Base-by-base conservation (phyloP, 2,329 filamentous ascomycete genomes). In the Allantophomopsis cytisporea region DNA sequence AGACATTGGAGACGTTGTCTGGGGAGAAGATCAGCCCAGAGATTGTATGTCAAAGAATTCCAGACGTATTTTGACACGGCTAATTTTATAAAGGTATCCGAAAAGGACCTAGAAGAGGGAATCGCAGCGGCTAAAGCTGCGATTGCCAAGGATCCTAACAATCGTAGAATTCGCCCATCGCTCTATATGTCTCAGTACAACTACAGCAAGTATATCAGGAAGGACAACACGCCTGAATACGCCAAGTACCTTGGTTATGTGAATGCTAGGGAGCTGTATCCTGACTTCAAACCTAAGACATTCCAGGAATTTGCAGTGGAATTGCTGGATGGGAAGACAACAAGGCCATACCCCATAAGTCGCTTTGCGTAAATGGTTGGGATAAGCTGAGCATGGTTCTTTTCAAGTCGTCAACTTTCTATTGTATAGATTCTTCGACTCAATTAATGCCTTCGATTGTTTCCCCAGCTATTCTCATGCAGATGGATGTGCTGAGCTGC, bases 161-260 rank as follows among this genome's bases (percentile, higher is more conserved):
- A 36, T 18, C 5, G 5, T 15, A 36, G 6, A 13, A 3, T 16
- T 18, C 14, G 8, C 7, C 7, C 18, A 18, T 10, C 3, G 15
- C 4, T 20, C 35, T 20, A 20, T 14, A 7, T n/a, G 4, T 7
- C 10, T 8, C 14, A 72, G 47, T 73, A 71, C 47, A 48, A 54
- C 37, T 49, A 64, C 30, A 66, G 62, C 0, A 66, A 59, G 59
- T 62, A 59, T 13, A 48, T 73, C 16, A 59, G 70, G 2, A 66
- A 63, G 1, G 71, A 78, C 45, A 73, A 73, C 50, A 65, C 58
- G 8, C 66, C 64, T 0, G 64, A 69, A 40, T 60, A 64, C 44
- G 72, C 72, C 10, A 57, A 60, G 37, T 74, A 73, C 43, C 56
- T 76, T 5, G 70, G 70, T 2, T 74, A 75, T 49, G 42, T 74